phyloP scores from a whole-genome alignment of 306 rosid species.

The Quercus dentata region DNA sequence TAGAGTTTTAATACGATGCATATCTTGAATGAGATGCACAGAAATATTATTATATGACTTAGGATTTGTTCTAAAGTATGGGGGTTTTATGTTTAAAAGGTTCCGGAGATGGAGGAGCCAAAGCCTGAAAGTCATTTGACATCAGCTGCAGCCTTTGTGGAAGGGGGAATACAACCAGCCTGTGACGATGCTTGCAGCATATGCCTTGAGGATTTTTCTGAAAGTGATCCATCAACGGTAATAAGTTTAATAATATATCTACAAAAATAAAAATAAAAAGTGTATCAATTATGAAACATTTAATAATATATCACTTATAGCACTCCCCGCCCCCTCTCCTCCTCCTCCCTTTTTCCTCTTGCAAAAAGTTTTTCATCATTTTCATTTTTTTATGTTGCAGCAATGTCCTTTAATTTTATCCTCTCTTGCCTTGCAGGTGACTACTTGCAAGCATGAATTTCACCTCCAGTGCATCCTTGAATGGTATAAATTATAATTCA shows the following conservation, averaged over 20 bases:
- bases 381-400: constrained; percentile 1
- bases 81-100: constrained; percentile 32
- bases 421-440: constrained; percentile 51
- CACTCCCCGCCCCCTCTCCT: background rate
- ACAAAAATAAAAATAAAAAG: too few relatives aligned
- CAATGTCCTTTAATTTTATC: constrained; percentile 15
- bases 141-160: constrained; percentile 91
- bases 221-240: constrained; percentile 85
- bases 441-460: constrained; percentile 85
- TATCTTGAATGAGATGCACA: background rate
- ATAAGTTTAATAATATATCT: background rate
- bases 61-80: constrained; percentile 16
- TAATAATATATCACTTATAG: background rate
- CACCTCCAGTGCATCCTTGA: constrained; percentile 98
- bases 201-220: constrained; percentile 88
- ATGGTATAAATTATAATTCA: constrained; percentile 48
- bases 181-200: constrained; percentile 93
- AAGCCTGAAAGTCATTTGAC: constrained; percentile 49
- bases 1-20: background rate
- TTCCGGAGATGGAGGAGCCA: constrained; percentile 51
- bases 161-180: constrained; percentile 89
- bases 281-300: background rate
- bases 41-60: background rate
- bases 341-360: background rate
- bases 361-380: background rate